phyloP scores from a whole-genome alignment of 306 rosid genomes.

The Prunus campanulata region DNA sequence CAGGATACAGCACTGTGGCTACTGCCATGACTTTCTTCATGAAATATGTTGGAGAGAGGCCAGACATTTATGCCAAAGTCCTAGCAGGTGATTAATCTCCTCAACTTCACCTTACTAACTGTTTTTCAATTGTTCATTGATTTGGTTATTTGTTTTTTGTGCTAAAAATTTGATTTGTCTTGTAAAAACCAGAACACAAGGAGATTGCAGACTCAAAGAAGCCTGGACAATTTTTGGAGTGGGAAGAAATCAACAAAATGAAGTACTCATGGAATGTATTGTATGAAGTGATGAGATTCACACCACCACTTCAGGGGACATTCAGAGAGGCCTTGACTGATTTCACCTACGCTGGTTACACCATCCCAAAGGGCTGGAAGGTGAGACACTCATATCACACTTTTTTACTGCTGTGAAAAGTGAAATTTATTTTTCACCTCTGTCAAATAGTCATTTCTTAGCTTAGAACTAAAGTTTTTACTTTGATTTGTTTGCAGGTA shows the following conservation, averaged over 20 bases:
- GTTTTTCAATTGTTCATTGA: neutral
- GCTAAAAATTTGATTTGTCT: neutral
- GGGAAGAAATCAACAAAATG: conserved; percentile 39
- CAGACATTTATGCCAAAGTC: conserved; percentile 54
- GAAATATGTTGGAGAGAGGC: conserved; percentile 57
- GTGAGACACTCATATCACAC: neutral
- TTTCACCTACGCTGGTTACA: conserved; percentile 36
- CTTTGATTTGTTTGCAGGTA: conserved; percentile 3
- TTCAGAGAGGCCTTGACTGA: conserved; percentile 35
- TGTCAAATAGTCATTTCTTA: no score
- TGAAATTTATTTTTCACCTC: no score
- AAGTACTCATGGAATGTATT: conserved; percentile 40
- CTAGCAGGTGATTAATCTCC: conserved; percentile 32
- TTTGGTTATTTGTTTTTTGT: neutral
- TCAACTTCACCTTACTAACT: neutral
- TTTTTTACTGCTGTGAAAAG: neutral
- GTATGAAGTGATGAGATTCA: conserved; percentile 40
- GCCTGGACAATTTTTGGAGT: conserved; percentile 25
- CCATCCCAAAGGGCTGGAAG: conserved; percentile 46
- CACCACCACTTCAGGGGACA: conserved; percentile 46
- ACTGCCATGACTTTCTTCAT: conserved; percentile 64
- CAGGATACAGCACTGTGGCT: conserved; percentile 49
- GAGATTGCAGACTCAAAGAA: conserved; percentile 25
- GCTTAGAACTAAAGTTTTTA: neutral
- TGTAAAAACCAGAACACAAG: conserved; percentile 27